phyloP scores from a whole-genome alignment of 2,329 filamentous ascomycete genomes.

The Colletotrichum melonis region DNA sequence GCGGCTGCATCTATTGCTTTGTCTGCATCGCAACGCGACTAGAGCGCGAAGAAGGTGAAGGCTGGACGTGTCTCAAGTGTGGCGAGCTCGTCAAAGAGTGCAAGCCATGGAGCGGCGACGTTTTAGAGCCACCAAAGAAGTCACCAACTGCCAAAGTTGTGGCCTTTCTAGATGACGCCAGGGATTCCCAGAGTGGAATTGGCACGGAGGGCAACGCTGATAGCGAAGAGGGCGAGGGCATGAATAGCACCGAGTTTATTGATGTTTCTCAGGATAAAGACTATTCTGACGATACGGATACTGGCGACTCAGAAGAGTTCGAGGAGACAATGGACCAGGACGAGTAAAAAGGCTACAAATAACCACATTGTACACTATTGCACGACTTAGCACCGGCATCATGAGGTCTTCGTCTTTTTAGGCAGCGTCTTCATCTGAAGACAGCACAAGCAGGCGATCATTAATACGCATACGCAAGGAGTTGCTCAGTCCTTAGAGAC shows the following conservation, averaged over 20 bases:
- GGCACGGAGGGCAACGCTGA: background rate
- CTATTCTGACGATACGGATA: constrained; percentile 16
- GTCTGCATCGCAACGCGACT: constrained; percentile 92
- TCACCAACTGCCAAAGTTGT: constrained; percentile 65
- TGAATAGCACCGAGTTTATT: constrained; percentile 15
- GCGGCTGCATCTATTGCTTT: constrained; percentile 95
- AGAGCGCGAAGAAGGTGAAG: constrained; percentile 93
- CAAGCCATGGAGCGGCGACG: constrained; percentile 91
- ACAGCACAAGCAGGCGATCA: constrained; percentile 4
- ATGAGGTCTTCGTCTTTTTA: background rate
- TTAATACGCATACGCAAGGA: background rate
- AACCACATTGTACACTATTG: constrained; percentile 2
- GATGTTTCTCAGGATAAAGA: constrained; percentile 17
- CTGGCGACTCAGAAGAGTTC: constrained; percentile 31
- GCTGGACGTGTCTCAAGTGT: constrained; percentile 91
- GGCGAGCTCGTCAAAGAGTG: constrained; percentile 87
- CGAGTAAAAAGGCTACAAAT: background rate
- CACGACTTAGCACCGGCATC: background rate
- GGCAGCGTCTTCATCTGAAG: background rate
- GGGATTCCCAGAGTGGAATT: background rate
- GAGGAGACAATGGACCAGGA: constrained; percentile 33
- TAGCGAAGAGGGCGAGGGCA: background rate
- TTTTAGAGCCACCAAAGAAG: constrained; percentile 70
- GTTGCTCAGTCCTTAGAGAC: background rate
- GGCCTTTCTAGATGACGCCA: constrained; percentile 69